Evolutionary conservation across 768 basidiomycete species (phyloP).

Genomic region (Tylopilus intermedius): DNA sequence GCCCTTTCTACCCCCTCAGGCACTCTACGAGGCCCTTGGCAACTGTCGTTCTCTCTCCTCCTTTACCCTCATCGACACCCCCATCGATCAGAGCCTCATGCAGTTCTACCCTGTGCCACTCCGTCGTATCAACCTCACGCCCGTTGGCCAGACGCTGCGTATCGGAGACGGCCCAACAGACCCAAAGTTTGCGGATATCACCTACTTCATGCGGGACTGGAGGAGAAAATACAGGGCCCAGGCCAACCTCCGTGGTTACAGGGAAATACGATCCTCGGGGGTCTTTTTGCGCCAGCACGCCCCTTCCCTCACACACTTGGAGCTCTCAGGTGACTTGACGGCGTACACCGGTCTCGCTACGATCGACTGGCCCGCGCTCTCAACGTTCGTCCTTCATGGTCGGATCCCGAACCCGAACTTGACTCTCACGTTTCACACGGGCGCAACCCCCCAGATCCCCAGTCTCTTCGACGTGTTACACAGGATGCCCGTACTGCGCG

Average conservation of each 20-base stretch:
- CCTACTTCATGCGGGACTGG: constrained; percentile 34
- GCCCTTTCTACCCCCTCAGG: constrained; percentile 30
- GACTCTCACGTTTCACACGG: constrained; percentile 14
- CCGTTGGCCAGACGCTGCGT: constrained; percentile 33
- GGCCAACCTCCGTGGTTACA: constrained; percentile 25
- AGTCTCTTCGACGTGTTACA: constrained; percentile 27
- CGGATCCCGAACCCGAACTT: constrained; percentile 19
- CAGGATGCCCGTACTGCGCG: constrained; percentile 28
- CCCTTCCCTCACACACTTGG: constrained; percentile 26
- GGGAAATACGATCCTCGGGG: constrained; percentile 28
- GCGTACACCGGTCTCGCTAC: constrained; percentile 25
- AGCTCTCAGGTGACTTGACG: constrained; percentile 29
- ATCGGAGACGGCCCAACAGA: constrained; percentile 33
- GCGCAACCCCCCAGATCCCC: constrained; percentile 3
- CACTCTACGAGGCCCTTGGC: constrained; percentile 27
- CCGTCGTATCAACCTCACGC: constrained; percentile 25
- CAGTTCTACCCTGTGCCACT: constrained; percentile 26
- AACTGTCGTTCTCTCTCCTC: constrained; percentile 26
- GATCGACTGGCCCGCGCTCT: constrained; percentile 28
- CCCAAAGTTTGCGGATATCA: constrained; percentile 28
- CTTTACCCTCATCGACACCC: constrained; percentile 30
- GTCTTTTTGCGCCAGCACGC: constrained; percentile 31
- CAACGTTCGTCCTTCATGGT: constrained; percentile 31
- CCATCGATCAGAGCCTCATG: constrained; percentile 33
- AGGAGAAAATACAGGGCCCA: constrained; percentile 33